Evolutionary conservation across 2,329 filamentous ascomycete genomes (phyloP).

Genomic region (Neofusicoccum umdonicola): DNA sequence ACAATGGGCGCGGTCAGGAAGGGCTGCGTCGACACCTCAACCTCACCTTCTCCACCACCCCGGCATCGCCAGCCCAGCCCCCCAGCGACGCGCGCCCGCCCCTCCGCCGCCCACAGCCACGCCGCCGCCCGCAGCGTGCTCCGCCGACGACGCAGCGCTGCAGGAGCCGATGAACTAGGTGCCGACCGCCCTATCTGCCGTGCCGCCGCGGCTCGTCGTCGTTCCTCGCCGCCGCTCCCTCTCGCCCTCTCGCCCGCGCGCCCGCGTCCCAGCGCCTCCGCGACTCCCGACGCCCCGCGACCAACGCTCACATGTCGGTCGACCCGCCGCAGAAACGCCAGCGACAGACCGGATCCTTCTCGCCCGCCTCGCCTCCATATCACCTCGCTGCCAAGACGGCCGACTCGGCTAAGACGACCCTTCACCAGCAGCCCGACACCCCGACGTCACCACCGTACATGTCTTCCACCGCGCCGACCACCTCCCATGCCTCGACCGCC

Average conservation of each 20-base stretch:
- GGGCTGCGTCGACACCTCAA: not conserved
- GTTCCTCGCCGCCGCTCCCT: constrained; percentile 1
- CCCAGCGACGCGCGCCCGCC: not conserved
- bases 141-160: not conserved
- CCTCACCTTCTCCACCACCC: constrained; percentile 6
- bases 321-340: constrained; percentile 32
- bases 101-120: not conserved
- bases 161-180: constrained; percentile 6
- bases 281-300: not conserved
- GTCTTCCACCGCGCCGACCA: constrained; percentile 45
- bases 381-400: constrained; percentile 35
- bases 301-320: constrained; percentile 22
- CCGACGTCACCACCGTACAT: constrained; percentile 48
- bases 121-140: not conserved
- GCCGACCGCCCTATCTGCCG: constrained; percentile 17
- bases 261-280: not conserved
- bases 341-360: constrained; percentile 44
- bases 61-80: constrained; percentile 9
- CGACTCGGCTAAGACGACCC: constrained; percentile 40
- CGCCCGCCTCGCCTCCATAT: constrained; percentile 44
- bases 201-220: constrained; percentile 20
- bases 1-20: not conserved
- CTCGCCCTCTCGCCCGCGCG: constrained; percentile 5
- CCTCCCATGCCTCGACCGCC: constrained; percentile 20
- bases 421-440: constrained; percentile 43